phyloP scores from a whole-genome alignment of 768 basidiomycete genomes.

The Mycena amicta region DNA sequence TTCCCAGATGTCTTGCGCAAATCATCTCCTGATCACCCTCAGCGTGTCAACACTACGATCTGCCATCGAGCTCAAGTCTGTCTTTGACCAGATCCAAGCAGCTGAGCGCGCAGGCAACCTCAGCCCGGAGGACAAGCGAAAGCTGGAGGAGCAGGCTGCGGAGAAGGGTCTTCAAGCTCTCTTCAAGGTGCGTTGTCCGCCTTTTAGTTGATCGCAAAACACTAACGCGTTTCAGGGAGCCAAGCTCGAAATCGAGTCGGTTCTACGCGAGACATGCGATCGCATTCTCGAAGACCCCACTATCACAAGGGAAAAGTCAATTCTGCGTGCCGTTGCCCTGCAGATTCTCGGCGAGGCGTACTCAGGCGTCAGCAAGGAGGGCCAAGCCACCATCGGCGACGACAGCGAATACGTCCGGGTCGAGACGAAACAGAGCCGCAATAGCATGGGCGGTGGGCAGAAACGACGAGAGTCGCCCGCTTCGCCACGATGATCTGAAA shows the following conservation, averaged over 20 bases:
- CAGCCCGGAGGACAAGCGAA: constrained; percentile 74
- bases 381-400: constrained; percentile 34
- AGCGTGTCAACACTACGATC: constrained; percentile 85
- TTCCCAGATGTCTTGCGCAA: neutral
- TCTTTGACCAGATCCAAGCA: constrained; percentile 90
- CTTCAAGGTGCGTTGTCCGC: constrained; percentile 68
- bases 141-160: constrained; percentile 88
- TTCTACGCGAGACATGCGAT: constrained; percentile 88
- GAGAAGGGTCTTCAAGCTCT: constrained; percentile 90
- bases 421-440: constrained; percentile 70
- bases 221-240: constrained; percentile 59
- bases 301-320: constrained; percentile 58
- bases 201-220: neutral
- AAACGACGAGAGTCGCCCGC: constrained; percentile 6
- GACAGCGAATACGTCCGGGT: constrained; percentile 84
- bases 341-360: constrained; percentile 77
- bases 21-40: constrained; percentile 5
- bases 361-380: constrained; percentile 19
- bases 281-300: constrained; percentile 65
- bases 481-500: neutral
- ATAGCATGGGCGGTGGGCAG: constrained; percentile 10
- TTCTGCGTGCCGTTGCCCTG: constrained; percentile 77
- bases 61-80: constrained; percentile 85
- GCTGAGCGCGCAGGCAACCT: constrained; percentile 86
- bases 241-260: constrained; percentile 88